phyloP scores from a whole-genome alignment of 2,329 filamentous ascomycete genomes.

The Cercospora sp. region DNA sequence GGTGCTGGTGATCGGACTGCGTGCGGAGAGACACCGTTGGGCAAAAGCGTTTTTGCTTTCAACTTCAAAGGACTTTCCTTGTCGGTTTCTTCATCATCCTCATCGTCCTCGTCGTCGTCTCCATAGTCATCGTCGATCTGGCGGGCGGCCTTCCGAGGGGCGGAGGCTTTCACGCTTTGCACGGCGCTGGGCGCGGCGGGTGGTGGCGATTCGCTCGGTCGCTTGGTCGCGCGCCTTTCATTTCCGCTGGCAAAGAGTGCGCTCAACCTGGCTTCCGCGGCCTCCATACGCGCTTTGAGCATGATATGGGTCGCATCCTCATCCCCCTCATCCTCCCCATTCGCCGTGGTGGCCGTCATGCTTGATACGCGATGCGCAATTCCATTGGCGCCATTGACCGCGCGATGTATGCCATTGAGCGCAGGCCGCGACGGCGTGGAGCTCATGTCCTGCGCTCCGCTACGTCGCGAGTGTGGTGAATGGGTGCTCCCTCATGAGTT shows the following conservation, averaged over 20 bases:
- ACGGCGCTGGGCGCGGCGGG: constrained; percentile 20
- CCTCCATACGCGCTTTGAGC: constrained; percentile 76
- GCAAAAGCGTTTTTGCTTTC: constrained; percentile 56
- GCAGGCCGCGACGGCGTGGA: constrained; percentile 44
- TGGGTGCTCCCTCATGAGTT: constrained; percentile 9
- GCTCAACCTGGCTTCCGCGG: constrained; percentile 74
- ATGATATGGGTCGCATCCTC: constrained; percentile 53
- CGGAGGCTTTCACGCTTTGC: constrained; percentile 48
- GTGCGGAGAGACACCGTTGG: constrained; percentile 61
- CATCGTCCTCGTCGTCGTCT: constrained; percentile 69
- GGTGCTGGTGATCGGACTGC: constrained; percentile 68
- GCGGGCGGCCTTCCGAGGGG: constrained; percentile 68
- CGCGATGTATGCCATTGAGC: constrained; percentile 34
- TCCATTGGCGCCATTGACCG: constrained; percentile 39
- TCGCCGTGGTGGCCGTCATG: constrained; percentile 39
- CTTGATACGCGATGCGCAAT: constrained; percentile 42
- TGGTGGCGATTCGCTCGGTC: constrained; percentile 12
- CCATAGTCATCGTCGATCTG: constrained; percentile 83
- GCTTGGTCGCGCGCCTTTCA: constrained; percentile 33
- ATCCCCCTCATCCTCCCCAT: constrained; percentile 37
- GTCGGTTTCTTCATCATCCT: constrained; percentile 46
- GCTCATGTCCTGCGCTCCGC: constrained; percentile 32
- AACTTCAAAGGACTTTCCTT: constrained; percentile 52
- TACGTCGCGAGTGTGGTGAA: constrained; percentile 21
- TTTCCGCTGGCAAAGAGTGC: constrained; percentile 62